Evolutionary conservation across 2,329 filamentous ascomycete genomes (phyloP), one percentile per base, ranked within the genome.

Genomic region (Biscogniauxia sp.): DNA sequence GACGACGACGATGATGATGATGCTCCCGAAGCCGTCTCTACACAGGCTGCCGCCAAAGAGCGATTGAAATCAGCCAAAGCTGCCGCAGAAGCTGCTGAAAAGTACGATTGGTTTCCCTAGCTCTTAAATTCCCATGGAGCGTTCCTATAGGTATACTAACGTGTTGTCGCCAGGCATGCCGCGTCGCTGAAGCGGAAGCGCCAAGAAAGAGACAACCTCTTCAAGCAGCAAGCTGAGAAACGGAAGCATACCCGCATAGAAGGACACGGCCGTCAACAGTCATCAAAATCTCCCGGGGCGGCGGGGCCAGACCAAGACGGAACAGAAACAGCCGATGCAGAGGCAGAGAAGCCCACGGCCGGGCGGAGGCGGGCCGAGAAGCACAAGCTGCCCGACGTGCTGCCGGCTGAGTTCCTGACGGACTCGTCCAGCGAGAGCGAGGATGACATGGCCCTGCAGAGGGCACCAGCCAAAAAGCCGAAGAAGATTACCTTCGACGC

Each of bases 1-100:
- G 75, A 77, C 3, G 73, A 76, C 7, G 76, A 76, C 1, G 78
- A 79, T 3, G 80, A 79, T 51, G 83, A 86, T 56, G 83, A 82
- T 54, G 83, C 83, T 0, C 84, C 84, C 8, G 84, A 87, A 71
- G 84, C 82, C 2, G 79, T 87, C n/a, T 86, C 84, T 0, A 83
- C 82, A 1, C 72, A 74, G 13, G 77, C 77, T 54, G 82, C 79
- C 2, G 82, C 82, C 1, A 77, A 75, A 15, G 75, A 80, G 61
- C 75, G 77, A 20, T 77, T 79, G 61, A 77, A 80, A 65, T 78
- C 79, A 2, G 76, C 78, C 1, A 77, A 81, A 61, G 78, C 76
- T 15, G 78, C 79, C 45, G 77, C 79, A 60, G 80, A 81, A 61
- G 82, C 80, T 20, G 80, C 79, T 6, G 79, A 82, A 66, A 76